Evolutionary conservation across 78 protist genomes (phyloP).

Genomic region (Dictyostelium firmibasis): DNA sequence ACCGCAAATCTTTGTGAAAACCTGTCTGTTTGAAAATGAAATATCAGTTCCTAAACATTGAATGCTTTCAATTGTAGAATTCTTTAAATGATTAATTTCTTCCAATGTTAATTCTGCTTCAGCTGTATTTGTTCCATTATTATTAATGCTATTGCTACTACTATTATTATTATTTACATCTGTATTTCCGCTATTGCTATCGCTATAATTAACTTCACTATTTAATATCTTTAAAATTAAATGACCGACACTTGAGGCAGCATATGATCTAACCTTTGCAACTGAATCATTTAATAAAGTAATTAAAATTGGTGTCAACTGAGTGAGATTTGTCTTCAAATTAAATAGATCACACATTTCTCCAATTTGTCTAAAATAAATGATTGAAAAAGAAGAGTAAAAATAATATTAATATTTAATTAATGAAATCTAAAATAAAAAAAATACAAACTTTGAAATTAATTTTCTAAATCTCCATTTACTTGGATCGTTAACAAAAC

Average conservation of each 20-base stretch:
- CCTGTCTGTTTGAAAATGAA: conserved; percentile 63
- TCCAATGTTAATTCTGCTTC: conserved; percentile 3
- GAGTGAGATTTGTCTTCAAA: conserved; percentile 17
- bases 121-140: background rate
- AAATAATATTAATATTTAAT: background rate
- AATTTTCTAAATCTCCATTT: conserved; percentile 82
- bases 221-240: conserved; percentile 33
- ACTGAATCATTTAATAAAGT: conserved; percentile 53
- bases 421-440: no score
- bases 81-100: background rate
- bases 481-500: conserved; percentile 47
- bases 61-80: background rate
- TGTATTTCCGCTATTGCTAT: background rate
- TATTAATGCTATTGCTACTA: background rate
- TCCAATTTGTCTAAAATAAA: conserved; percentile 50
- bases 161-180: background rate
- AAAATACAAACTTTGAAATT: conserved; percentile 59
- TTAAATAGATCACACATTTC: conserved; percentile 40
- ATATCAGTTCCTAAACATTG: conserved; percentile 47
- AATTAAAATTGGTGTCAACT: conserved; percentile 47
- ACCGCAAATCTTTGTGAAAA: conserved; percentile 48
- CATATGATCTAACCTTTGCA: conserved; percentile 53
- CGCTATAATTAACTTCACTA: background rate
- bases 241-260: conserved; percentile 63
- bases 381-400: background rate